Evolutionary conservation across 345 rosid species (phyloP), one percentile per base, ranked within the genome.

Genomic region (Garcia nutans): DNA sequence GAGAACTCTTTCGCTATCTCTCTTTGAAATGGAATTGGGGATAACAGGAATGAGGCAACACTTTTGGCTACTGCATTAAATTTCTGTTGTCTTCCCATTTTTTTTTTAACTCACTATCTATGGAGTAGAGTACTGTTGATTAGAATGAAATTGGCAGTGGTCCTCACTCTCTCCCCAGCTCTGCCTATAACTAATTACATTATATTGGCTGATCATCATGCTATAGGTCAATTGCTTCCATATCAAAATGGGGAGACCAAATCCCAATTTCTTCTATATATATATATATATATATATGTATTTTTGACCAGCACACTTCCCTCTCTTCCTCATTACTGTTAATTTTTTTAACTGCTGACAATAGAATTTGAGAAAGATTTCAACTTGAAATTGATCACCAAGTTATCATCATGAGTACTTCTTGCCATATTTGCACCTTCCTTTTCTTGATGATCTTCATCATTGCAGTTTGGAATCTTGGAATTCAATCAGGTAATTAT

Each of bases 401-500:
- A 57, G 56, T 47, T 31, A 45, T 76, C 68, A 37, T 37, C 41
- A 78, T 84, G 84, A 74, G n/a, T n/a, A n/a, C 70, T 62, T 65
- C 78, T 70, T 76, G 73, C 76, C 77, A 55, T 45, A 0, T 67
- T 47, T 74, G 77, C 50, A 8, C 2, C 81, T 66, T 44, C 71
- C 45, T 78, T 63, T 76, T 16, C 84, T 75, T 76, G 74, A 54
- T 58, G 10, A 49, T 84, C 41, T 68, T 84, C 72, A 22, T 77
- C n/a, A 56, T 73, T 58, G 7, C 52, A 20, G 13, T 41, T 62
- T 81, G 68, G 78, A 71, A 55, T 73, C 77, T 67, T 58, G 71
- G 69, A 49, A 50, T 59, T 61, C 72, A 50, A 64, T 55, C 80
- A 70, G 82, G 77, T 78, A 56, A 2, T 28, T 28, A 28, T 33